Conservation (phyloP, 768 basidiomycete genomes). For the Leccinellum albellum region DNA sequence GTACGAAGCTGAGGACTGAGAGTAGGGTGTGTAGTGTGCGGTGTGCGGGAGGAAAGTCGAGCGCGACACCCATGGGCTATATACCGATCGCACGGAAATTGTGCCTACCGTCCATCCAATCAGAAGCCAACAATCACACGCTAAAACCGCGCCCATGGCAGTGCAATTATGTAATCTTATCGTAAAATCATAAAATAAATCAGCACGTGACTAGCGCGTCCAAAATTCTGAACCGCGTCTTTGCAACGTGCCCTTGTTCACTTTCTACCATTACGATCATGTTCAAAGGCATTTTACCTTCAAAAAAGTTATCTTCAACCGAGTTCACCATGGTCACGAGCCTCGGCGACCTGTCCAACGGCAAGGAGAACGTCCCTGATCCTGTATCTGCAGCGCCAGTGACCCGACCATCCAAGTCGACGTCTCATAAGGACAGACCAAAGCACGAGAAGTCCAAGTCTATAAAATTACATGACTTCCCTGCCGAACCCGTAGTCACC, state of each 20-base stretch:
- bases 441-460: slow-evolving; percentile 44
- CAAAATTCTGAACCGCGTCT: slow-evolving; percentile 28
- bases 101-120: slow-evolving; percentile 19
- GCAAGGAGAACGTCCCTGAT: slow-evolving; percentile 68
- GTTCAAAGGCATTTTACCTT: slow-evolving; percentile 80
- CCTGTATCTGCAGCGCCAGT: slow-evolving; percentile 33
- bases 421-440: slow-evolving; percentile 19
- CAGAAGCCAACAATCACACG: slow-evolving; percentile 1
- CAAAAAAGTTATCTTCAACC: slow-evolving; percentile 58
- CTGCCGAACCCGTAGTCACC: slow-evolving; percentile 40
- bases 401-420: slow-evolving; percentile 21
- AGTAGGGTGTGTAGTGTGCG: not conserved
- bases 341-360: slow-evolving; percentile 46
- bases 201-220: slow-evolving; percentile 33
- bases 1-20: not conserved
- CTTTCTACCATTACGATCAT: slow-evolving; percentile 34
- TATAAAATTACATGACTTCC: slow-evolving; percentile 41
- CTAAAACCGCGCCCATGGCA: slow-evolving; percentile 13
- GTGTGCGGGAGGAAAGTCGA: not conserved
- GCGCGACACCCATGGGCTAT: slow-evolving; percentile 13
- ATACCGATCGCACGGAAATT: slow-evolving; percentile 33
- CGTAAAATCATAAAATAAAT: slow-evolving; percentile 25
- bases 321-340: slow-evolving; percentile 73
- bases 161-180: slow-evolving; percentile 15
- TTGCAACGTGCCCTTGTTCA: slow-evolving; percentile 5